These are phyloP conservation scores for Pleurotus sapidus DNA, from an alignment of 768 basidiomycete genomes.

Conservation along the genomic window DNA sequence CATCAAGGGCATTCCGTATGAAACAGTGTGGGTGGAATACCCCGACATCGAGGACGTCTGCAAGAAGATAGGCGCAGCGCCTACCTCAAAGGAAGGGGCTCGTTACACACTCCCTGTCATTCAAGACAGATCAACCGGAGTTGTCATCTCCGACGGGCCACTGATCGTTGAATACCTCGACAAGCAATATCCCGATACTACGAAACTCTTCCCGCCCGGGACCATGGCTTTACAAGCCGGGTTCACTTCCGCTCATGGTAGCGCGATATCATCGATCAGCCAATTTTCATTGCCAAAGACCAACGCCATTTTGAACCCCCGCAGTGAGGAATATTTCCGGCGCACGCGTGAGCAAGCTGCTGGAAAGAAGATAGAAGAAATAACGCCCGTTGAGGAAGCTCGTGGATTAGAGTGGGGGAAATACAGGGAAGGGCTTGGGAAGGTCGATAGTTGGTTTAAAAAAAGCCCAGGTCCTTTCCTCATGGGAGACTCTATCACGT, in stretches of 20 bases:
- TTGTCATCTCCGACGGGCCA: conserved; percentile 30
- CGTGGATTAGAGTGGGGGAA: neutral
- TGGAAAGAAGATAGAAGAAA: neutral
- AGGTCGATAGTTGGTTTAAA: neutral
- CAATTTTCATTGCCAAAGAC: neutral
- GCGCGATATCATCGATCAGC: no score
- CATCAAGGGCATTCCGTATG: conserved; percentile 25
- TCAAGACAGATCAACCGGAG: conserved; percentile 33
- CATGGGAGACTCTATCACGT: neutral
- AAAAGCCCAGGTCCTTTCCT: neutral
- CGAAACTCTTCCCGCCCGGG: neutral
- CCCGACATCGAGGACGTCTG: conserved; percentile 35
- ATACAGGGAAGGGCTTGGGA: neutral
- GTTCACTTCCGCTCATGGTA: no score
- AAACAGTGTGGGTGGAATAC: conserved; percentile 37
- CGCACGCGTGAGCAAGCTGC: neutral
- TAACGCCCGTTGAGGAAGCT: neutral
- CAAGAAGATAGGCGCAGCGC: conserved; percentile 25
- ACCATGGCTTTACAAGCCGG: neutral
- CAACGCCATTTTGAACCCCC: neutral
- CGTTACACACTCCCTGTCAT: conserved; percentile 37
- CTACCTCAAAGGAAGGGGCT: conserved; percentile 16
- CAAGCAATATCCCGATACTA: conserved; percentile 29
- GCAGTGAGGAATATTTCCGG: neutral
- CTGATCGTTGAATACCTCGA: conserved; percentile 41